phyloP scores from a whole-genome alignment of 2,329 filamentous ascomycete species.

The Epichloe glyceriae region DNA sequence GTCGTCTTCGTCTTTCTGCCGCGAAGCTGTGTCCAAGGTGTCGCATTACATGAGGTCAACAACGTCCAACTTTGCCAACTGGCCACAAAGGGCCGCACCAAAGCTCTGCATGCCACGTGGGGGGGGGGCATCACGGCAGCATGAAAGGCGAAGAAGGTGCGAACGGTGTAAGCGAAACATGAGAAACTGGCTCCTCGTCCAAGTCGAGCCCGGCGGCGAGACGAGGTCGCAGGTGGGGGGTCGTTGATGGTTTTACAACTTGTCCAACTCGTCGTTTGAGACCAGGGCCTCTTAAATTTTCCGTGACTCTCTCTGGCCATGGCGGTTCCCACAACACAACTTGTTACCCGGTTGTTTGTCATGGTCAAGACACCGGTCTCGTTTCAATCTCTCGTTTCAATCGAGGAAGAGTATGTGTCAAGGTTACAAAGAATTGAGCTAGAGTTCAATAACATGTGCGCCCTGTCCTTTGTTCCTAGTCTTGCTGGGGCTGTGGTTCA shows the following conservation, averaged over 20 bases:
- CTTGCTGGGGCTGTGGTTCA: background rate
- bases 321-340: too few species aligned
- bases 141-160: conserved; percentile 3
- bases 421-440: too few species aligned
- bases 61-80: background rate
- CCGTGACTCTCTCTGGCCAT: too few species aligned
- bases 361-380: background rate
- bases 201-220: background rate
- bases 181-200: background rate
- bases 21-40: conserved; percentile 15
- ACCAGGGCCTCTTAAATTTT: background rate
- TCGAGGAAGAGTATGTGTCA: too few species aligned
- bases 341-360: background rate
- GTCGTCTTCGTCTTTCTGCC: conserved; percentile 43
- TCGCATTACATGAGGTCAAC: background rate
- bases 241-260: background rate
- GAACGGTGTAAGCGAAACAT: conserved; percentile 10
- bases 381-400: background rate
- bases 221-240: background rate
- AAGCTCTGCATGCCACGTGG: background rate
- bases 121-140: background rate
- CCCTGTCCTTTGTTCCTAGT: background rate
- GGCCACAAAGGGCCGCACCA: background rate
- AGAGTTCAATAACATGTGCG: too few species aligned
- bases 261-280: background rate